phyloP scores from a whole-genome alignment of 23 red algal genomes.

The Gracilaria domingensis region DNA sequence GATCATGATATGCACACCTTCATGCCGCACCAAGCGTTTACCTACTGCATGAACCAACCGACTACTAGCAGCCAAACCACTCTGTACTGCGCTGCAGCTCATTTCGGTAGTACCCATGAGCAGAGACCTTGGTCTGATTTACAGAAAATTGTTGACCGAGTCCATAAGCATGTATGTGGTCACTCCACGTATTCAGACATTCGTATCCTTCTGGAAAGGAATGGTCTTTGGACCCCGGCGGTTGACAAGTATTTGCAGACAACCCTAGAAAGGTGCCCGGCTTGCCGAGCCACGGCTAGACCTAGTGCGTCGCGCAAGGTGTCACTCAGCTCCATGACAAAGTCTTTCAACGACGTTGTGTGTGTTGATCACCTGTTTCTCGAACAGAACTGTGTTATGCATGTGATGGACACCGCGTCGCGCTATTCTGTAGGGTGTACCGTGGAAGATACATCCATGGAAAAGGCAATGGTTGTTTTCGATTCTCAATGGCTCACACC shows the following conservation, averaged over 20 bases:
- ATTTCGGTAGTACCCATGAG: not conserved
- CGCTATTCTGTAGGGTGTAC: too few species aligned
- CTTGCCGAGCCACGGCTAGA: not conserved
- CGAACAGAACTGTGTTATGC: too few species aligned
- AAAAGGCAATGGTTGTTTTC: too few species aligned
- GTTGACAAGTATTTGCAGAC: constrained; percentile 20
- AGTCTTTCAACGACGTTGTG: not conserved
- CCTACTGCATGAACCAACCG: not conserved
- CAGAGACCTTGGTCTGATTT: not conserved
- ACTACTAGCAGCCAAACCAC: not conserved
- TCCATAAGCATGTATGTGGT: constrained; percentile 33
- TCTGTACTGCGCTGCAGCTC: not conserved
- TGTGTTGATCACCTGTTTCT: too few species aligned
- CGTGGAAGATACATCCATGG: too few species aligned
- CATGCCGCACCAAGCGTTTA: not conserved
- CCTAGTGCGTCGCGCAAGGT: not conserved
- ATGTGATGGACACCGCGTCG: too few species aligned
- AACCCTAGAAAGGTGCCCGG: not conserved
- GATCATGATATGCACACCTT: constrained; percentile 19
- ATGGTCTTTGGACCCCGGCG: not conserved
- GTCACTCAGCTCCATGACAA: not conserved
- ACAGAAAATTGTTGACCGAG: constrained; percentile 30
- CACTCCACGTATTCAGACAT: constrained; percentile 31
- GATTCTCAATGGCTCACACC: too few species aligned
- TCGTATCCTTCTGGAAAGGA: constrained; percentile 3